Base-by-base conservation (phyloP, 202 grass and related monocot genomes). In the Tripidium arundinaceum region DNA sequence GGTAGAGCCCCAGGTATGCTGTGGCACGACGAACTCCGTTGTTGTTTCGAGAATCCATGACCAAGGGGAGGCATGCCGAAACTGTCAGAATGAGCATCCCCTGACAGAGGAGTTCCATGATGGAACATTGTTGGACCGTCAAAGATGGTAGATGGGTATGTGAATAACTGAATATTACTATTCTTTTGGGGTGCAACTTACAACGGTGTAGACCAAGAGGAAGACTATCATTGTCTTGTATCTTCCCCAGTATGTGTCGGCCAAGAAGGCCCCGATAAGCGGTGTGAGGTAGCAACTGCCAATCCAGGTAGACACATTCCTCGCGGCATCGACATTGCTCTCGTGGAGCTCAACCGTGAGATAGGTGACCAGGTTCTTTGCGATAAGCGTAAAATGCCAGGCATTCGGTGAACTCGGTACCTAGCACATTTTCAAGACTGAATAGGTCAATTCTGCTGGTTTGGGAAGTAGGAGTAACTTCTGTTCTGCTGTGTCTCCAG, bases 1-100 rank as follows among this genome's bases (percentile, higher is more conserved):
- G 69, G 57, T 93, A 93, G 43, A 93, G 87, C 12, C 87, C 91
- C 10, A 77, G 11, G 70, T 83, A 93, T 18, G 45, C 41, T 9
- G 18, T 70, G 10, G 70, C 43, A 25, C 19, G 76, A 29, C 34
- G 84, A 33, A 33, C 3, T 33, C 31, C 31, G 31, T 4, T 33
- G 31, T 33, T 33, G 31, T 33, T 1, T 0, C 3, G 31, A 0
- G 13, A 34, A 1, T n/a, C 40, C 49, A 75, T 61, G 27, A 52
- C 1, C 52, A 25, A 15, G 57, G 84, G 82, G 41, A 87, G 41
- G 3, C 31, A 80, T 8, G 91, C 79, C 2, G 83, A 77, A 6
- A 75, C 4, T 0, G 86, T 86, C 41, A 89, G 16, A 1, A 43
- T 5, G 21, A 86, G 49, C 90, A 92, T 86, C 34, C 89, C 89